Evolutionary conservation across 2,329 filamentous ascomycete genomes (phyloP).

Genomic region (Diaporthe sp.): DNA sequence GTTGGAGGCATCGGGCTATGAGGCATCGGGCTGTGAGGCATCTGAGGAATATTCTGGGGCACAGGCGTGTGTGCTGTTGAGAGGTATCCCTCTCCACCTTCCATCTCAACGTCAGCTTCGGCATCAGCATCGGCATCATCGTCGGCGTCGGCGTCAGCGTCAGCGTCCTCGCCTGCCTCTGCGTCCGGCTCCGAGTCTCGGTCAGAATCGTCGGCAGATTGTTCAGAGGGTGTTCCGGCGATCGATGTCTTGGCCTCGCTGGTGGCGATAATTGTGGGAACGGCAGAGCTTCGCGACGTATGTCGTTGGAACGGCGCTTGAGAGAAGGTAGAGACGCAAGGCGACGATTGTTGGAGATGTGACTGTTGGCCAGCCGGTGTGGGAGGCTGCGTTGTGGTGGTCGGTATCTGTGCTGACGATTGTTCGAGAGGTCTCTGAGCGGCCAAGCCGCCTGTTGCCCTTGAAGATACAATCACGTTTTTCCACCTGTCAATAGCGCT

Average conservation of each 20-base stretch:
- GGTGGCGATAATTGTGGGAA: conserved; percentile 13
- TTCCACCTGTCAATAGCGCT: conserved; percentile 72
- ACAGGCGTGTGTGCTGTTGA: conserved; percentile 22
- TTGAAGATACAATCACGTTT: conserved; percentile 64
- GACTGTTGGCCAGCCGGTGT: conserved; percentile 37
- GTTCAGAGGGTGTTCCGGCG: conserved; percentile 28
- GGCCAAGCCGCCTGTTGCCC: conserved; percentile 57
- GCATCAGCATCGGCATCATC: conserved; percentile 19
- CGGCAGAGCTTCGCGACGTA: conserved; percentile 20
- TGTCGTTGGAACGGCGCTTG: conserved; percentile 18
- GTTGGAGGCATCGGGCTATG: not conserved
- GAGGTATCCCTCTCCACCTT: conserved; percentile 24
- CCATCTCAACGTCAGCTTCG: conserved; percentile 33
- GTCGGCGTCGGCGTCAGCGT: conserved; percentile 29
- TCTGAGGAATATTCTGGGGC: conserved; percentile 18
- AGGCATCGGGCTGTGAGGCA: conserved; percentile 15
- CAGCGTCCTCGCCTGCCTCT: conserved; percentile 23
- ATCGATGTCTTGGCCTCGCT: conserved; percentile 34
- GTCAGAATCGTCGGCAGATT: conserved; percentile 29
- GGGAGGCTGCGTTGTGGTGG: conserved; percentile 39
- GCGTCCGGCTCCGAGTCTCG: conserved; percentile 29
- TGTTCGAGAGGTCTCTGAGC: conserved; percentile 62
- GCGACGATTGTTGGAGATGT: conserved; percentile 39
- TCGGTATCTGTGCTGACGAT: conserved; percentile 35
- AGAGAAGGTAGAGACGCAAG: conserved; percentile 38